Evolutionary conservation across 495 filamentous ascomycete species (phyloP), one percentile per base, ranked within the genome.

Genomic region (Diplogelasinospora grovesii): DNA sequence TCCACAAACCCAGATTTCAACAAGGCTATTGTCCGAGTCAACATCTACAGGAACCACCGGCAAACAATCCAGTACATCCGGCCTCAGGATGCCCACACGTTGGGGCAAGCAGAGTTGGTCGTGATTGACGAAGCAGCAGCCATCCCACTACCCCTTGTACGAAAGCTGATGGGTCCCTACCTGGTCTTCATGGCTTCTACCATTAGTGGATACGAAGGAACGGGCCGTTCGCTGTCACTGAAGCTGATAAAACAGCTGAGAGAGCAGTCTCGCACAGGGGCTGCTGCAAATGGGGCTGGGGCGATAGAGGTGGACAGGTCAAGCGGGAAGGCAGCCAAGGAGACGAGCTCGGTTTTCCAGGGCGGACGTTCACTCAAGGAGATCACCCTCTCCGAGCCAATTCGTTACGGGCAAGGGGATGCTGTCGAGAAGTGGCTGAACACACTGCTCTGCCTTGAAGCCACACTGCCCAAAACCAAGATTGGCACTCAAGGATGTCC

Each of bases 131-230:
- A 99, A 60, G 93, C 93, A 10, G 93, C 93, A 6, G 93, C 93
- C 1, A 99, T 99, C 32, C 93, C 93, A 3, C 64, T 99, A 8
- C 92, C 92, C 6, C 63, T 96, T 29, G 92, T 97, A 9, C 75
- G 82, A 46, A 96, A 95, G 58, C 73, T 99, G 22, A 86, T 99
- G 77, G 92, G 93, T 0, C 92, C 89, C n/a, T 99, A 97, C 61
- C 70, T 97, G 16, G 88, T 97, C 3, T 99, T 99, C 68, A 99
- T 99, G 93, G 88, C 93, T 3, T 97, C 92, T 1, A 99, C 93
- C 10, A 95, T 99, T 65, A 97, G 95, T 54, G 93, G 93, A 38
- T 99, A 99, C 56, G 93, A 99, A 66, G 93, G 93, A 47, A 99
- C 93, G 3, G 93, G 93, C 22, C 77, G 93, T 26, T 96, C 90